Evolutionary conservation across 768 basidiomycete genomes (phyloP).

Genomic region (Pholiota molesta): DNA sequence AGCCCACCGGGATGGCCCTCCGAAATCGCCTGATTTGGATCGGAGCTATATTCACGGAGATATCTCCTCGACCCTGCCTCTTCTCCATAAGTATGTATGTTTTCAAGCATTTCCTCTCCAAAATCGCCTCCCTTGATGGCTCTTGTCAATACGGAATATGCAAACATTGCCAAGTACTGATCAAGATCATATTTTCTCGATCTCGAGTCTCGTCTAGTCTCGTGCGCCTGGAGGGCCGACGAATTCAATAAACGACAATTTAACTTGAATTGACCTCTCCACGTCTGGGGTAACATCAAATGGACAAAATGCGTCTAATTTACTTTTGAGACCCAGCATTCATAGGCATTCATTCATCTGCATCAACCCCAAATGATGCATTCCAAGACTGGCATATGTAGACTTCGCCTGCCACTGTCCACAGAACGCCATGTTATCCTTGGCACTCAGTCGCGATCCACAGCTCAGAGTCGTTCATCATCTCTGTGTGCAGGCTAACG

Average conservation of each 20-base stretch:
- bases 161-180: not conserved
- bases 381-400: not conserved
- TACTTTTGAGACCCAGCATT: not conserved
- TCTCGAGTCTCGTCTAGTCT: not conserved
- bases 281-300: not conserved
- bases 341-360: not conserved
- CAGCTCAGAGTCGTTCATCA: not conserved
- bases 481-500: not conserved
- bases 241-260: not conserved
- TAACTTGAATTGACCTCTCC: not conserved
- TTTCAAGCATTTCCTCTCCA: not conserved
- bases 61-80: not conserved
- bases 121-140: not conserved
- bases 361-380: not conserved
- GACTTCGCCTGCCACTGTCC: not conserved
- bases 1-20: not conserved
- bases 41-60: not conserved
- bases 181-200: not conserved
- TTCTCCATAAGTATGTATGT: not conserved
- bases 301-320: not conserved
- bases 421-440: not conserved
- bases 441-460: not conserved
- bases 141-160: not conserved
- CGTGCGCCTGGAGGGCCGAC: not conserved
- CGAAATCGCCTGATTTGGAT: not conserved